Evolutionary conservation across 257 asterid genomes (phyloP).

Genomic region (Cynanchum wilfordii): DNA sequence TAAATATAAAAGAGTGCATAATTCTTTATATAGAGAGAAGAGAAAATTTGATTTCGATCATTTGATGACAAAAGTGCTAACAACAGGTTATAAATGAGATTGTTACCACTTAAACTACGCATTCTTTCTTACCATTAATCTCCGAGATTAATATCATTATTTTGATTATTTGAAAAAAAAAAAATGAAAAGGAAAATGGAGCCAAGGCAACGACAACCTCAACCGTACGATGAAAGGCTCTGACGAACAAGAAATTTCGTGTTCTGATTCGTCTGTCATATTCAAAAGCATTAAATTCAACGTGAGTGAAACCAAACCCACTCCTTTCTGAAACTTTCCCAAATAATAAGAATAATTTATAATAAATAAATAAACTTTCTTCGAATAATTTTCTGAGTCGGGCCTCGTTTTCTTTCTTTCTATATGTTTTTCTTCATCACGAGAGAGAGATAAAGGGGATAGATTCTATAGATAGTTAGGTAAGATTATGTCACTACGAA

Average conservation of each 20-base stretch:
- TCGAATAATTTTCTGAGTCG: neutral
- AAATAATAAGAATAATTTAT: neutral
- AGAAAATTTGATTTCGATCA: too few relatives aligned
- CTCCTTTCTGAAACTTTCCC: slow-evolving; percentile 3
- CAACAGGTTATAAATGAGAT: too few relatives aligned
- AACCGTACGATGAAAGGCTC: neutral
- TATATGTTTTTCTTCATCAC: neutral
- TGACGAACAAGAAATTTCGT: neutral
- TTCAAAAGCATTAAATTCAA: neutral
- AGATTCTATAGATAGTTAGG: neutral
- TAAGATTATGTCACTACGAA: slow-evolving; percentile 48
- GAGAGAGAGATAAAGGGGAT: neutral
- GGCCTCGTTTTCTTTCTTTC: neutral
- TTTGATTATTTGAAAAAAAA: too few relatives aligned
- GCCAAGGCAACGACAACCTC: neutral
- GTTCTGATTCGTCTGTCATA: slow-evolving; percentile 7
- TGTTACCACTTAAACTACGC: too few relatives aligned
- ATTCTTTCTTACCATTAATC: too few relatives aligned
- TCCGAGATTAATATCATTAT: too few relatives aligned
- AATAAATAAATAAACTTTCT: neutral
- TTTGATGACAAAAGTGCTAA: too few relatives aligned
- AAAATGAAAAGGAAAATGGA: neutral
- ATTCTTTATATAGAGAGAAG: too few relatives aligned
- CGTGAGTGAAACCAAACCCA: neutral
- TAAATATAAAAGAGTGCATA: too few relatives aligned